Evolutionary conservation across 192 early-diverging fungal species (phyloP).

Genomic region (Nowakowskiella sp.): DNA sequence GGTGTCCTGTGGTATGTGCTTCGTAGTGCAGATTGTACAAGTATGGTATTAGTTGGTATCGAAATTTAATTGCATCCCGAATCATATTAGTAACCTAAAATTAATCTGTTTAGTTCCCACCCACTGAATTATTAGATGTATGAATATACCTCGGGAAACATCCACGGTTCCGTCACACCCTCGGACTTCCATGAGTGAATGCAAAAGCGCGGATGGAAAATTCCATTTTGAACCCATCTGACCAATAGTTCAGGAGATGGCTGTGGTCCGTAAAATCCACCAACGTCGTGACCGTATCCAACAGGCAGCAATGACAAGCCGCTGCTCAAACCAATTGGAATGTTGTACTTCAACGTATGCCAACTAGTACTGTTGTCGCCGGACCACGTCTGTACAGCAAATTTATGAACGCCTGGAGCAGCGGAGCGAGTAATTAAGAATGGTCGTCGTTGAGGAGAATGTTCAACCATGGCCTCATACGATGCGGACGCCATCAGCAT

Average conservation of each 20-base stretch:
- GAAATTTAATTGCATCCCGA: slow-evolving; percentile 36
- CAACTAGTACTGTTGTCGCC: slow-evolving; percentile 52
- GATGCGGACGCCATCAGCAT: slow-evolving; percentile 47
- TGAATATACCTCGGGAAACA: slow-evolving; percentile 35
- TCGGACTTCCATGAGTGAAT: slow-evolving; percentile 58
- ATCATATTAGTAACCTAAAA: slow-evolving; percentile 37
- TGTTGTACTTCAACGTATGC: slow-evolving; percentile 54
- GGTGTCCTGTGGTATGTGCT: slow-evolving; percentile 18
- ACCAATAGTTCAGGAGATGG: slow-evolving; percentile 48
- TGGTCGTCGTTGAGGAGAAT: slow-evolving; percentile 25
- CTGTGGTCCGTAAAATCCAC: slow-evolving; percentile 49
- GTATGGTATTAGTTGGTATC: slow-evolving; percentile 51
- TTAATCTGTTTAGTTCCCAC: slow-evolving; percentile 8
- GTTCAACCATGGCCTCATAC: slow-evolving; percentile 44
- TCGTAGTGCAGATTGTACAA: slow-evolving; percentile 40
- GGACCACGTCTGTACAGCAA: slow-evolving; percentile 48
- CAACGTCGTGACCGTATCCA: slow-evolving; percentile 56
- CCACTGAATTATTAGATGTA: not conserved
- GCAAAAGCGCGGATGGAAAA: slow-evolving; percentile 50
- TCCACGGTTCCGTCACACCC: slow-evolving; percentile 55
- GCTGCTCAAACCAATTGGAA: slow-evolving; percentile 49
- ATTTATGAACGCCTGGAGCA: slow-evolving; percentile 33
- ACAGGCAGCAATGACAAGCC: slow-evolving; percentile 35
- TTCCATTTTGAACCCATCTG: slow-evolving; percentile 53
- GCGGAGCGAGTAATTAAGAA: slow-evolving; percentile 49